Base-by-base conservation (phyloP, 768 basidiomycete species). In the Gelatoporia subvermispora region DNA sequence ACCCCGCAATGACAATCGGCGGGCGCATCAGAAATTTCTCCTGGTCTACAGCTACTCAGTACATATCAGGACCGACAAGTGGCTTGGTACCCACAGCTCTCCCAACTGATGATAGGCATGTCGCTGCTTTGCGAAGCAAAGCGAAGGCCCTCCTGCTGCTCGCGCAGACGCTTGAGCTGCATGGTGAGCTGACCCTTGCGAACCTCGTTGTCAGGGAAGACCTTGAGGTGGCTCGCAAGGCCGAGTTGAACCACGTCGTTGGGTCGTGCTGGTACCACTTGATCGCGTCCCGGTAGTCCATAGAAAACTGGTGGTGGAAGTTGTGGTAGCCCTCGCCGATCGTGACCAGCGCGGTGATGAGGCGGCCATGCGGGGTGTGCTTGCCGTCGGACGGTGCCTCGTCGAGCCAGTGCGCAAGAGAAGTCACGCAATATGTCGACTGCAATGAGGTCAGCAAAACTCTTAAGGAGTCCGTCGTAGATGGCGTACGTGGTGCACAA, bases 261-360 rank as follows among this genome's bases (percentile, higher is more conserved):
- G 90, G 91, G 63, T 92, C 89, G 60, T 92, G 93, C 63, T 93
- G 89, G 67, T 88, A 89, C 89, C 89, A 92, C 67, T 76, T 91
- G 75, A 95, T 92, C 48, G 93, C 93, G 61, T 95, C 95, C 21
- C 93, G 81, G 73, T 93, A 97, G 67, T 97, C 93, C 88, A 92
- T 92, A 7, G 93, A 93, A 80, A 95, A 95, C 63, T 84, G 82
- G 62, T 97, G 93, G 72, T 97, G 93, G 81, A 95, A 95, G 69
- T 97, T 97, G 76, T 97, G 93, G 73, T 97, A 97, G 15, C 93
- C 93, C 68, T 97, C 93, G 46, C 93, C 93, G 60, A 94, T 84
- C 34, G 93, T 96, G 52, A 82, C 85, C 24, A 96, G 72, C 2
- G 93, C 93, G 24, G 93, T 94, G 63, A 94, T 64, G 51, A 93